These are phyloP conservation scores for Gymnopilus junonius DNA, from an alignment of 768 basidiomycete species.

Conservation along the genomic window DNA sequence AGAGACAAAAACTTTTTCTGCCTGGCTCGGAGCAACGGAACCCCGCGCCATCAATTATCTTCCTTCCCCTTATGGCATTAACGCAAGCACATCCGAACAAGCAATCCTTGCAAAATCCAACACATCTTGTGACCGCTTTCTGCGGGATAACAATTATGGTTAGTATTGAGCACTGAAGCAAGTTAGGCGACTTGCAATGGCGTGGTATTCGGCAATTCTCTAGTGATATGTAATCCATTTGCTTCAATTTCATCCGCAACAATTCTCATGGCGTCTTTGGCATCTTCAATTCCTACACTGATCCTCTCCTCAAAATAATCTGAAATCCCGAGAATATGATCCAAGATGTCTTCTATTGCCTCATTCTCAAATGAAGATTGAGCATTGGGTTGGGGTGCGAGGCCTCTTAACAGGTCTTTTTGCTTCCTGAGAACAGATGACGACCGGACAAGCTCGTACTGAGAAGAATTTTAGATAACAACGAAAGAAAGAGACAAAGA, in stretches of 20 bases:
- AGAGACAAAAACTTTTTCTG: slow-evolving; percentile 50
- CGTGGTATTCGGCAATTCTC: slow-evolving; percentile 30
- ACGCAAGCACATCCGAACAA: slow-evolving; percentile 54
- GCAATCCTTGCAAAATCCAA: slow-evolving; percentile 61
- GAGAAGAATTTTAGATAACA: background rate
- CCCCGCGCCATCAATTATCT: slow-evolving; percentile 38
- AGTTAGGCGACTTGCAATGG: slow-evolving; percentile 50
- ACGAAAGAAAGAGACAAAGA: background rate
- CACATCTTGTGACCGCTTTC: slow-evolving; percentile 50
- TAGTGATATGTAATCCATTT: slow-evolving; percentile 56
- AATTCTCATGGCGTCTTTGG: slow-evolving; percentile 58
- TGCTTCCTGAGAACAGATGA: slow-evolving; percentile 54
- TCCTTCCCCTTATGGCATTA: slow-evolving; percentile 47
- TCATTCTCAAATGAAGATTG: slow-evolving; percentile 33
- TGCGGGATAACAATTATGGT: slow-evolving; percentile 33
- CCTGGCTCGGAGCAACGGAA: slow-evolving; percentile 43
- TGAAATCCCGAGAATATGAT: slow-evolving; percentile 44
- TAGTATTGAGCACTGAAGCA: slow-evolving; percentile 21
- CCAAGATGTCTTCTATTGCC: slow-evolving; percentile 43
- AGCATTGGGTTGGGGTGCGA: slow-evolving; percentile 34
- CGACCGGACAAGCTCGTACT: slow-evolving; percentile 74
- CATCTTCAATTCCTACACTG: slow-evolving; percentile 42
- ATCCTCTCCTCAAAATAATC: slow-evolving; percentile 63
- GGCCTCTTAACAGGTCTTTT: slow-evolving; percentile 42
- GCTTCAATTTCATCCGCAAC: slow-evolving; percentile 65